These are phyloP conservation scores for Colletotrichum limetticola DNA, from an alignment of 2,329 filamentous ascomycete genomes.

Conservation along the genomic window DNA sequence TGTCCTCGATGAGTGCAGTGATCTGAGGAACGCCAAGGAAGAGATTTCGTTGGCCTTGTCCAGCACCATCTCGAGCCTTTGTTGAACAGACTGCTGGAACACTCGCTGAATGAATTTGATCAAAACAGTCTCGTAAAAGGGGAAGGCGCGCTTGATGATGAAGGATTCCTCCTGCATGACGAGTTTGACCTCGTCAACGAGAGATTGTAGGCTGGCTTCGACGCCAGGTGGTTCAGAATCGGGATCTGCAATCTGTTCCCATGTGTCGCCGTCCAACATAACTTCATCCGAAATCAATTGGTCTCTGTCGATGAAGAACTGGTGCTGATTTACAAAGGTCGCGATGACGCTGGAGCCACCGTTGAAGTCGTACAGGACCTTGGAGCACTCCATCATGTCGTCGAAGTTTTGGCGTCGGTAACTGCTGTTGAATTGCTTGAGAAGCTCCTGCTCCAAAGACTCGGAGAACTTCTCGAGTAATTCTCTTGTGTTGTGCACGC, in stretches of 20 bases:
- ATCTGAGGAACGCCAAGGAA: constrained; percentile 89
- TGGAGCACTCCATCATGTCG: constrained; percentile 97
- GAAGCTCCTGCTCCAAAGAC: constrained; percentile 90
- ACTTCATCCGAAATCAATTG: constrained; percentile 92
- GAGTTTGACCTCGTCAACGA: constrained; percentile 93
- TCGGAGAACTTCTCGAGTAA: constrained; percentile 97
- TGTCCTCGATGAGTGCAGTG: constrained; percentile 87
- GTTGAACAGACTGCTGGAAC: constrained; percentile 98
- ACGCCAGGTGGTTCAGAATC: constrained; percentile 92
- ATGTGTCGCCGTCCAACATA: constrained; percentile 77
- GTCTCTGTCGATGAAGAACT: constrained; percentile 97
- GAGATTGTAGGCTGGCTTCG: constrained; percentile 89
- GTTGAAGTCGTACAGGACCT: constrained; percentile 94
- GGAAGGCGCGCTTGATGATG: constrained; percentile 96
- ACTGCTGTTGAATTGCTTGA: constrained; percentile 97
- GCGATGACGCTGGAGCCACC: constrained; percentile 95
- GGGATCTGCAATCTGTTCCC: constrained; percentile 94
- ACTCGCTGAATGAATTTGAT: constrained; percentile 94
- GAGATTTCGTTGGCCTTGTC: constrained; percentile 95
- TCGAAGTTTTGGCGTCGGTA: constrained; percentile 96
- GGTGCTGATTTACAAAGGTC: constrained; percentile 97
- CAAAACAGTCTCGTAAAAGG: constrained; percentile 94
- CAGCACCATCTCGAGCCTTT: constrained; percentile 92
- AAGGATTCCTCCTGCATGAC: constrained; percentile 97
- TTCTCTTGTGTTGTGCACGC: constrained; percentile 78